Conservation (phyloP, 139 green algal genomes). For the Ostreobium quekettii region DNA sequence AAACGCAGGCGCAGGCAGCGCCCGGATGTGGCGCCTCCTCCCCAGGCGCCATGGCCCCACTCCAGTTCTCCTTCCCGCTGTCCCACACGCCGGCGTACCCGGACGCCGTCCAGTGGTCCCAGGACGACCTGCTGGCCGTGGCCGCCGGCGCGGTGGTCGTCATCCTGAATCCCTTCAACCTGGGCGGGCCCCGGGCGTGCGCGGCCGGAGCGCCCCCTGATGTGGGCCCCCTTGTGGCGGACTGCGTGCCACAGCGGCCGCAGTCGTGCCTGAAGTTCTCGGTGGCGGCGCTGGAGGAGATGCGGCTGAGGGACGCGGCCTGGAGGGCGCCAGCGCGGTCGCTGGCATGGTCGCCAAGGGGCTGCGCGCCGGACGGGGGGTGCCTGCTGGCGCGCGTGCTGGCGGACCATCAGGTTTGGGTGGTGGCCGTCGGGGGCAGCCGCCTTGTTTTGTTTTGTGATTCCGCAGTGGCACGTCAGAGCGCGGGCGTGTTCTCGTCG, state of each 20-base stretch:
- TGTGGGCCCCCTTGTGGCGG: no score
- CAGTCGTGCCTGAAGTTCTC: neutral
- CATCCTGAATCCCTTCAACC: slow-evolving; percentile 1
- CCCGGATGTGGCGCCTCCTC: no score
- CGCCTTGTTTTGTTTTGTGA: no score
- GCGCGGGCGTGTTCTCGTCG: no score
- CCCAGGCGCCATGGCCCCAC: no score
- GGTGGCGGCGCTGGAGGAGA: neutral
- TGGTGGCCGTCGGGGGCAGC: no score
- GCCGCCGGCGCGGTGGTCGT: neutral
- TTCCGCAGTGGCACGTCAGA: no score
- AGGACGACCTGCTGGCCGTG: neutral
- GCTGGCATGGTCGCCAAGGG: slow-evolving; percentile 5
- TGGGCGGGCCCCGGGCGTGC: neutral
- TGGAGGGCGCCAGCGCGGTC: neutral
- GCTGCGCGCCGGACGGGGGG: neutral
- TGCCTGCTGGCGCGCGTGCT: neutral
- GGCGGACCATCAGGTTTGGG: neutral
- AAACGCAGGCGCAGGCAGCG: no score
- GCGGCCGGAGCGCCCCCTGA: neutral
- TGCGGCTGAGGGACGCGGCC: neutral
- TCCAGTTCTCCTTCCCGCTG: no score
- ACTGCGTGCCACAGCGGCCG: neutral
- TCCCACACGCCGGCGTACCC: slow-evolving; percentile 6
- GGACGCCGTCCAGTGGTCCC: slow-evolving; percentile 7